These are phyloP conservation scores for Quercus suber DNA, from an alignment of 306 rosid genomes.

Conservation along the genomic window DNA sequence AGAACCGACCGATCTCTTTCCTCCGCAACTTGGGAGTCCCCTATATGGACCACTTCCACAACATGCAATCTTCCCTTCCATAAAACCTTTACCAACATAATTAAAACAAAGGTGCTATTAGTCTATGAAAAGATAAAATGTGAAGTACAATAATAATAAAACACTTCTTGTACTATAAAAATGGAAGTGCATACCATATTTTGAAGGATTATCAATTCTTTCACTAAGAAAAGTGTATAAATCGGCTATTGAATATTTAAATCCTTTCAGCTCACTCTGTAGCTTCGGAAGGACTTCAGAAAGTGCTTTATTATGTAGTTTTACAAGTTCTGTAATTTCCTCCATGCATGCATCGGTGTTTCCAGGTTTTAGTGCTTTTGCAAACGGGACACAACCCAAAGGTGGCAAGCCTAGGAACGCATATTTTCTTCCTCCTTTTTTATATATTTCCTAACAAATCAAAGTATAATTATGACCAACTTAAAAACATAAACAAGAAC, in stretches of 20 bases:
- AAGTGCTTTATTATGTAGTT: slow-evolving; percentile 28
- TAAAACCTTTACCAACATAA: too few relatives aligned
- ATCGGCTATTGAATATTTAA: background rate
- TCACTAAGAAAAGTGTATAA: background rate
- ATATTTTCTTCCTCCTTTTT: background rate
- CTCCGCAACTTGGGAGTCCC: slow-evolving; percentile 46
- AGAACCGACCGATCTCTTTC: slow-evolving; percentile 18
- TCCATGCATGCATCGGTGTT: slow-evolving; percentile 21
- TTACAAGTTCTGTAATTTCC: slow-evolving; percentile 4
- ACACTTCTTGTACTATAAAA: too few relatives aligned
- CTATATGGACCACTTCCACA: slow-evolving; percentile 14
- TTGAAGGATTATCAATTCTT: background rate
- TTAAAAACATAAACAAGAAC: background rate
- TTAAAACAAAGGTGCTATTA: too few relatives aligned
- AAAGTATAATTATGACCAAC: too few relatives aligned
- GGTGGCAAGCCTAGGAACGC: slow-evolving; percentile 19
- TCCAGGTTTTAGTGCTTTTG: slow-evolving; percentile 3
- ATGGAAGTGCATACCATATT: background rate
- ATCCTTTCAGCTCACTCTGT: background rate
- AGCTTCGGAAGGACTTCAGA: slow-evolving; percentile 15
- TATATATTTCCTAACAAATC: background rate
- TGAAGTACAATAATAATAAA: too few relatives aligned
- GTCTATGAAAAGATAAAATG: too few relatives aligned
- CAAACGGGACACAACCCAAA: slow-evolving; percentile 19
- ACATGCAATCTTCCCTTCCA: too few relatives aligned